Base-by-base conservation (phyloP, 192 early-diverging fungal genomes). In the Backusella mclennaniae region DNA sequence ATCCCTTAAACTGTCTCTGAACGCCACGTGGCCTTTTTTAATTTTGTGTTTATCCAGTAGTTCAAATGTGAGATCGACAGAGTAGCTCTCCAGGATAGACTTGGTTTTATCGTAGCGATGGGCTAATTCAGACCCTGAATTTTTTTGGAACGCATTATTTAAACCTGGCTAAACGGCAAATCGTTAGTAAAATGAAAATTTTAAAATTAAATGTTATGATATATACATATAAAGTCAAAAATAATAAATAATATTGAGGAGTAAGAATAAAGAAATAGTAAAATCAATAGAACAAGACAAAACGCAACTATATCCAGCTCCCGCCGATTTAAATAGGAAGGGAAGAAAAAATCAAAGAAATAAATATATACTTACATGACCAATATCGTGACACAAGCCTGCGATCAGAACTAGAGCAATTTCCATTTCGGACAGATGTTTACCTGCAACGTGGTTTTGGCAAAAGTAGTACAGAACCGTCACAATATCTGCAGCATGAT, bases 401-500 rank as follows among this genome's bases (percentile, higher is more conserved):
- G 92, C 87, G 49, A 97, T 88, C 7, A 97, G 80, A 39, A 96
- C 73, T 12, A 89, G 87, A 17, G 91, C 88, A 71, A 91, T 87
- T 67, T 96, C 95, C 17, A 89, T 85, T 12, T 87, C 78, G 11
- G 88, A 88, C 6, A 95, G 79, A 66, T 93, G 91, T 19, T 90
- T 86, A 2, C 85, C 83, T 1, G 91, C 88, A 35, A 85, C 87
- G 80, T 95, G 81, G 66, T 95, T 88, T 29, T 80, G 83, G 14
- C 96, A 84, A 73, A 94, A 89, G 73, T 93, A 92, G 80, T 90
- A 94, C 11, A 96, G 85, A 76, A 95, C 90, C 46, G 90, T 90
- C 4, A 91, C 89, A 11, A 97, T 95, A 85, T 97, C 96, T 7
- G 94, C 88, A n/a, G 95, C 94, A 73, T 97, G 96, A 81, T 92